These are phyloP conservation scores for Melaleuca quinquenervia DNA, from an alignment of 345 rosid genomes.

Conservation along the genomic window DNA sequence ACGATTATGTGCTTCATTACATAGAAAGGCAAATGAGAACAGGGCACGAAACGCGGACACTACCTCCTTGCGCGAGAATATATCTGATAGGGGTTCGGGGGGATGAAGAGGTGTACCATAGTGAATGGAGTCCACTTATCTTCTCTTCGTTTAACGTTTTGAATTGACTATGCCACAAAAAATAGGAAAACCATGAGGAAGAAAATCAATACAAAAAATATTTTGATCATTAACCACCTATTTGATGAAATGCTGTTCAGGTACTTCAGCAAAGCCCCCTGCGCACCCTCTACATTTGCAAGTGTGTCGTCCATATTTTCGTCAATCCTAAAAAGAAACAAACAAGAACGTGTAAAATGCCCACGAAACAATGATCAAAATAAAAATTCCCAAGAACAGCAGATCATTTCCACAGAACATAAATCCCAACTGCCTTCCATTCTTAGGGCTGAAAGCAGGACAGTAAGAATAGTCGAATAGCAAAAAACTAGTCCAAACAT, in stretches of 20 bases:
- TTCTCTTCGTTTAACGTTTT: background rate
- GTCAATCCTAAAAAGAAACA: slow-evolving; percentile 24
- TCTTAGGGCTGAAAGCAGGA: background rate
- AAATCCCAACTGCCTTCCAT: background rate
- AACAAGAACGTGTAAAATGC: background rate
- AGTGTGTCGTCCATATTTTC: slow-evolving; percentile 37
- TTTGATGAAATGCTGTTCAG: slow-evolving; percentile 33
- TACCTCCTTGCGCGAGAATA: background rate
- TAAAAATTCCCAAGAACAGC: background rate
- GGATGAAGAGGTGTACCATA: background rate
- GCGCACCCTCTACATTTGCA: slow-evolving; percentile 36
- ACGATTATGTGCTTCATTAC: background rate
- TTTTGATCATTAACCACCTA: slow-evolving; percentile 38
- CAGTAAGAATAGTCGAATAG: background rate
- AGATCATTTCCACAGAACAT: background rate
- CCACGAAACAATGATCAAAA: background rate
- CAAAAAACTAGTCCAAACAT: background rate
- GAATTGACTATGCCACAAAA: slow-evolving; percentile 26
- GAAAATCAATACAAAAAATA: slow-evolving; percentile 29
- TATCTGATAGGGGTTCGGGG: background rate
- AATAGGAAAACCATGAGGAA: slow-evolving; percentile 40
- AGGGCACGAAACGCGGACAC: background rate
- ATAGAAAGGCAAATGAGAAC: background rate
- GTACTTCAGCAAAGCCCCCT: slow-evolving; percentile 33
- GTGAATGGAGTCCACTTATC: background rate